These are phyloP conservation scores for Cyclostephanos tholiformis DNA, from an alignment of 108 stramenopile genomes.

Conservation along the genomic window DNA sequence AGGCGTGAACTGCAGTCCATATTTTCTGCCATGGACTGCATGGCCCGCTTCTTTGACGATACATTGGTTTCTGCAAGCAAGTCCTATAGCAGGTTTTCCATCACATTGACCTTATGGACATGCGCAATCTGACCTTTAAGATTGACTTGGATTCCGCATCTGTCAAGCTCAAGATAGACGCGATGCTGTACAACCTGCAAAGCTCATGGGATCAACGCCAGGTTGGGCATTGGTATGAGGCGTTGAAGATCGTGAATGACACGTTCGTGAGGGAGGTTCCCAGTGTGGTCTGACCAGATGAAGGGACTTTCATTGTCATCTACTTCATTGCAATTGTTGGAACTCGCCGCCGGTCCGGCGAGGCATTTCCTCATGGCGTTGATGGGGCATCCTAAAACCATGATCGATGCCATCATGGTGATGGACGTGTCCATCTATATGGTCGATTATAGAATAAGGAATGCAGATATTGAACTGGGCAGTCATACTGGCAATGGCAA, in stretches of 20 bases:
- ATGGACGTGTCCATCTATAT: constrained; percentile 72
- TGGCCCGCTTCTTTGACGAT: constrained; percentile 67
- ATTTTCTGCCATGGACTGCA: constrained; percentile 68
- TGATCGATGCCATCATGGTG: constrained; percentile 53
- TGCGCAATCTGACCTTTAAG: constrained; percentile 38
- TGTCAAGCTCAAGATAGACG: constrained; percentile 18
- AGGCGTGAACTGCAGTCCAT: constrained; percentile 41
- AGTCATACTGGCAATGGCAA: no score
- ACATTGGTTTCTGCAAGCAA: constrained; percentile 74
- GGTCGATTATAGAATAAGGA: constrained; percentile 62
- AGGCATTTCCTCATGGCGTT: no score
- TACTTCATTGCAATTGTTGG: no score
- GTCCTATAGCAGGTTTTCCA: constrained; percentile 77
- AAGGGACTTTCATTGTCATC: no score
- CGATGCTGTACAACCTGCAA: constrained; percentile 13
- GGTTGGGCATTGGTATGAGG: constrained; percentile 50
- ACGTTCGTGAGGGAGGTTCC: constrained; percentile 56
- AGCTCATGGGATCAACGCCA: constrained; percentile 53
- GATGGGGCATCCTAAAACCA: constrained; percentile 26
- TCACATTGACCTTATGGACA: constrained; percentile 64
- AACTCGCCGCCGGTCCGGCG: no score
- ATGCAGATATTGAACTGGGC: constrained; percentile 58
- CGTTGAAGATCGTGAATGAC: constrained; percentile 60
- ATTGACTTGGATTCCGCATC: constrained; percentile 52
- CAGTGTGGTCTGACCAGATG: constrained; percentile 41